phyloP scores from a whole-genome alignment of 2,329 filamentous ascomycete genomes.

The Pseudodiploospora longispora region DNA sequence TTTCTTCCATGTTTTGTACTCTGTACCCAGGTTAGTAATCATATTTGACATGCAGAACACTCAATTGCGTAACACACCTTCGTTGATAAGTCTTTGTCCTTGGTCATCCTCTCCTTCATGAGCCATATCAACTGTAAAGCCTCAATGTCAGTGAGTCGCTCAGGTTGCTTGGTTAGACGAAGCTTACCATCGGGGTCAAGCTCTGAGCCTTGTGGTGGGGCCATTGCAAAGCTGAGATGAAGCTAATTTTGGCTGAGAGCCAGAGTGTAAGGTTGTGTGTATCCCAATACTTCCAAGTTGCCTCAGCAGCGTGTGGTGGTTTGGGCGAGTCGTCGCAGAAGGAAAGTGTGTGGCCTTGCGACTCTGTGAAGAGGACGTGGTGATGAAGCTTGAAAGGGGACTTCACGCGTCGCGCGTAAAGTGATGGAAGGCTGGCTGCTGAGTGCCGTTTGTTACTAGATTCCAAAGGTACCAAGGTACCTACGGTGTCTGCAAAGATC shows the following conservation, averaged over 20 bases:
- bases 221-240: slow-evolving; percentile 17
- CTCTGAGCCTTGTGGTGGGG: slow-evolving; percentile 26
- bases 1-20: slow-evolving; percentile 99
- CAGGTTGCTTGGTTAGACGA: background rate
- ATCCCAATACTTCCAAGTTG: no score
- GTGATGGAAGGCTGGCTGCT: slow-evolving; percentile 13
- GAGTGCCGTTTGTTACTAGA: background rate
- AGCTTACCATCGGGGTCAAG: slow-evolving; percentile 26
- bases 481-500: no score
- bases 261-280: no score
- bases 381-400: slow-evolving; percentile 21
- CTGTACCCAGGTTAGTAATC: slow-evolving; percentile 33
- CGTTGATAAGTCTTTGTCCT: slow-evolving; percentile 87
- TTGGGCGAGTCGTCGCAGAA: no score
- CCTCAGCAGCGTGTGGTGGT: no score
- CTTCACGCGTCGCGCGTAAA: slow-evolving; percentile 32
- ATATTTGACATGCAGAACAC: background rate
- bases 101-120: slow-evolving; percentile 64
- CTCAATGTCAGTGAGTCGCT: background rate
- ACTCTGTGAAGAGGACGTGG: background rate
- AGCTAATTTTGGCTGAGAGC: background rate
- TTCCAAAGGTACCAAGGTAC: no score
- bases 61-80: slow-evolving; percentile 47
- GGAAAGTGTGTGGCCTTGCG: background rate
- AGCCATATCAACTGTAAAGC: slow-evolving; percentile 26